Percentiles rank a stretch among this genome's conserved stretches.
Evolutionary conservation across 2,329 filamentous ascomycete species (phyloP).

Genomic region (Aspergillus sp.): DNA sequence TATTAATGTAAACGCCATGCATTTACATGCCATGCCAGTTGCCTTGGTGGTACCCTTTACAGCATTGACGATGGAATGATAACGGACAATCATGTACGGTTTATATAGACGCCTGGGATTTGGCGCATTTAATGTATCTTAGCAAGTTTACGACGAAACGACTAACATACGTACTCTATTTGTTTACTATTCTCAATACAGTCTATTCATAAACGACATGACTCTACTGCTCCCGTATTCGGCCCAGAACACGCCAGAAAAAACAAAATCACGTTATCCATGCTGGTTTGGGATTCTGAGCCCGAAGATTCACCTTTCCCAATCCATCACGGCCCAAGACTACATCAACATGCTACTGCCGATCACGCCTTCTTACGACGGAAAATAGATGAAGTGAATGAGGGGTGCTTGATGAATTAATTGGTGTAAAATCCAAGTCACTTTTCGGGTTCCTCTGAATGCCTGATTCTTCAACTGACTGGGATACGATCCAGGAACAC

Average conservation of each 20-base stretch:
- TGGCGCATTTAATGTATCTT: conserved; percentile 14
- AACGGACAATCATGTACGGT: conserved; percentile 7
- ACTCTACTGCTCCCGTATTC: too few relatives aligned
- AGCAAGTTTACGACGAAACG: conserved; percentile 8
- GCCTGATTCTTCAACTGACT: not conserved
- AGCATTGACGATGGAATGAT: conserved; percentile 10
- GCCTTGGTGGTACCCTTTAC: not conserved
- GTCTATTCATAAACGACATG: not conserved
- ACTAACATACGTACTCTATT: not conserved
- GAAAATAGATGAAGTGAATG: not conserved
- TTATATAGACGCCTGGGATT: conserved; percentile 9
- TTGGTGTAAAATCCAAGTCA: not conserved
- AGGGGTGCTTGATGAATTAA: conserved; percentile 1
- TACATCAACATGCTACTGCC: not conserved
- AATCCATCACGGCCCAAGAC: conserved; percentile 5
- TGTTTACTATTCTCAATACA: not conserved
- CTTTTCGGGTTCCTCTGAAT: not conserved
- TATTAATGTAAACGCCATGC: conserved; percentile 38
- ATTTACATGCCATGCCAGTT: not conserved
- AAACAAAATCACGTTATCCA: not conserved
- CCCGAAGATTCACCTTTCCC: conserved; percentile 1
- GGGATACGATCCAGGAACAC: not conserved
- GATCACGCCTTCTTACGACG: not conserved
- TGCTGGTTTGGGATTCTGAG: not conserved
- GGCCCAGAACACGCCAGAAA: too few relatives aligned